Evolutionary conservation across 2,329 filamentous ascomycete species (phyloP), one percentile per base, ranked within the genome.

Genomic region (Orbilia oligospora): DNA sequence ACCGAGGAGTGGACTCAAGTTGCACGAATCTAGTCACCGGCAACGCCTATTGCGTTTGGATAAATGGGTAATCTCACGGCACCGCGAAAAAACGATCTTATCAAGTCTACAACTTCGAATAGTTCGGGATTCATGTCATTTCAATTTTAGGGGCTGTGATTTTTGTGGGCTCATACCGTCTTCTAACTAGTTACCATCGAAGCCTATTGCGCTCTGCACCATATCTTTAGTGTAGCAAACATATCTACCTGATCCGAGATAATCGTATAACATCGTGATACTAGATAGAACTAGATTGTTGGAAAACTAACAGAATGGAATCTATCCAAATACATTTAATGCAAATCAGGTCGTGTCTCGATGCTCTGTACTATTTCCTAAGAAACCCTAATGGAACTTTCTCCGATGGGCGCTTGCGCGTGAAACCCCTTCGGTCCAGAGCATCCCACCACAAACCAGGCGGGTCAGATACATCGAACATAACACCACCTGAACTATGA

Each of bases 331-430:
- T 18, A 46, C 8, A 1, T 46, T 2, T 20, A 20, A 20, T 46
- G 8, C 20, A 2, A 2, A 16, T 46, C 18, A 20, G 44, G n/a
- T 0, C 10, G 16, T 46, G 5, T 6, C 44, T 46, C 9, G n/a
- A 20, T 8, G 9, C 6, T 8, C 5, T 18, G 53, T 5, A 18
- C 22, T 30, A 48, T 64, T 38, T 64, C 58, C 2, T 30, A 30
- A 30, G 27, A n/a, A n/a, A n/a, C n/a, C n/a, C n/a, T n/a, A n/a
- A n/a, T n/a, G n/a, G n/a, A 12, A n/a, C 20, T 27, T 64, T 64
- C 58, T 64, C 58, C 5, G 38, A 64, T 64, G 58, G 58, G 18
- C 58, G 58, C 20, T 64, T 12, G 8, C 20, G 20, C 9, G 58
- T 48, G n/a, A 64, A 64, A 18, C 3, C 1, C 12, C 38, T 46